Conservation (phyloP, 2,329 filamentous ascomycete genomes). For the Diaporthe caulivora region DNA sequence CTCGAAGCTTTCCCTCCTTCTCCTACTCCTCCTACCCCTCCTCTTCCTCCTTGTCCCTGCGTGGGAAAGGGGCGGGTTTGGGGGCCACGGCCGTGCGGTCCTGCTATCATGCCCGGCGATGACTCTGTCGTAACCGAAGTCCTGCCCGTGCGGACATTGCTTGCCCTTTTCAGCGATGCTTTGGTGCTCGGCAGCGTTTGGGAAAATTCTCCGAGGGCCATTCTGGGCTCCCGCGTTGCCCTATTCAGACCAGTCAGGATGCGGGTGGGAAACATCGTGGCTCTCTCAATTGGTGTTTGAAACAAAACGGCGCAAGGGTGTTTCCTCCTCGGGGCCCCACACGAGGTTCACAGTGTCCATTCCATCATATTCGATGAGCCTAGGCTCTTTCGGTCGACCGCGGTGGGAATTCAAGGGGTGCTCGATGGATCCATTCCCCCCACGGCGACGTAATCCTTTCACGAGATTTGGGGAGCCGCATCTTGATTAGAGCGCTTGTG, state of each 20-base stretch:
- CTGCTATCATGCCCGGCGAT: neutral
- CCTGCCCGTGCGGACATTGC: conserved; percentile 22
- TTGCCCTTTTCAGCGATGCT: conserved; percentile 23
- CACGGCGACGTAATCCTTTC: conserved; percentile 15
- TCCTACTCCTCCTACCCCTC: neutral
- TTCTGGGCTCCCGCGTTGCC: conserved; percentile 3
- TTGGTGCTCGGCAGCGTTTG: conserved; percentile 16
- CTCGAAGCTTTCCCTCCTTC: neutral
- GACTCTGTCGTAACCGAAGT: neutral
- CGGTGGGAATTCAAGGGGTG: conserved; percentile 34
- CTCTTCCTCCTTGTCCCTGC: conserved; percentile 14
- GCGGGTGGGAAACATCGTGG: conserved; percentile 19
- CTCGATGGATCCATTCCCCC: conserved; percentile 24
- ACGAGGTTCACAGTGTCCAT: neutral
- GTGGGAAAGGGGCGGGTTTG: conserved; percentile 19
- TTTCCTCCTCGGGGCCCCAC: conserved; percentile 5
- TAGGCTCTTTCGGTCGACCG: conserved; percentile 16
- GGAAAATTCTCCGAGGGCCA: conserved; percentile 6
- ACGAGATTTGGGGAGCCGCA: conserved; percentile 27
- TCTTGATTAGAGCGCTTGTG: conserved; percentile 23
- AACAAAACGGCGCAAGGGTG: conserved; percentile 27
- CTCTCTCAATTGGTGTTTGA: conserved; percentile 34
- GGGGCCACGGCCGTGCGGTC: neutral
- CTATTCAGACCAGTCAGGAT: conserved; percentile 25
- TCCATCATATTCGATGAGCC: neutral